Evolutionary conservation across 2,329 filamentous ascomycete species (phyloP).

Genomic region (Fusarium armeniacum): DNA sequence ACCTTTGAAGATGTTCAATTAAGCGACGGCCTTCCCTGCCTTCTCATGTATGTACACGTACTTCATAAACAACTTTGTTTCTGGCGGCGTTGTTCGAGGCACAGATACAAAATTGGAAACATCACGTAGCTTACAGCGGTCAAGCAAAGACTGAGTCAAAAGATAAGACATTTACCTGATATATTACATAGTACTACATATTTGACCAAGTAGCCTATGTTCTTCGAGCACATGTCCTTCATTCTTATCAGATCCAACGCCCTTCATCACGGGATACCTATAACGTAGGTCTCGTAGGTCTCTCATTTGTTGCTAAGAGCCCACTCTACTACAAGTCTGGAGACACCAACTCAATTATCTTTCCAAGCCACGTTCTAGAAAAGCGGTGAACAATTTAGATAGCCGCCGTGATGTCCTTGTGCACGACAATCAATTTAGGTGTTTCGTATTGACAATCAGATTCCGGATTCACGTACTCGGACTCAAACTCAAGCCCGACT

Average conservation of each 20-base stretch:
- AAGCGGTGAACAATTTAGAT: constrained; percentile 40
- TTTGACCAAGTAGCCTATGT: constrained; percentile 21
- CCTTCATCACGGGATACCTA: constrained; percentile 24
- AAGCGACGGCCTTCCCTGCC: constrained; percentile 16
- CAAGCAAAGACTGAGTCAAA: constrained; percentile 3
- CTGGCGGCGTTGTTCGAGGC: not conserved
- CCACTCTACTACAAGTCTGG: constrained; percentile 30
- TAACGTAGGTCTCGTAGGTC: constrained; percentile 11
- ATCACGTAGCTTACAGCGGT: constrained; percentile 15
- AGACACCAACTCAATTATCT: constrained; percentile 19
- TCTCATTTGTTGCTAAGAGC: constrained; percentile 31
- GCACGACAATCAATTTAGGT: constrained; percentile 7
- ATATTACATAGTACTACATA: not conserved
- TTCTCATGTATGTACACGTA: constrained; percentile 28
- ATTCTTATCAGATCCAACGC: constrained; percentile 23
- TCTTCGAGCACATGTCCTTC: constrained; percentile 33
- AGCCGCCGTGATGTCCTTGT: constrained; percentile 17
- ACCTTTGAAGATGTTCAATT: not conserved
- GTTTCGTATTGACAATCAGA: constrained; percentile 12
- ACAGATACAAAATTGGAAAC: constrained; percentile 1
- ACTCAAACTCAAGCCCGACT: not conserved
- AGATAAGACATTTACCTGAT: constrained; percentile 16
- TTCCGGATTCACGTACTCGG: not conserved
- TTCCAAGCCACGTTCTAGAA: constrained; percentile 39
- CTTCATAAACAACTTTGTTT: constrained; percentile 5